Base-by-base conservation (phyloP, 805 yeast genomes). In the Pichia cephalocereana region DNA sequence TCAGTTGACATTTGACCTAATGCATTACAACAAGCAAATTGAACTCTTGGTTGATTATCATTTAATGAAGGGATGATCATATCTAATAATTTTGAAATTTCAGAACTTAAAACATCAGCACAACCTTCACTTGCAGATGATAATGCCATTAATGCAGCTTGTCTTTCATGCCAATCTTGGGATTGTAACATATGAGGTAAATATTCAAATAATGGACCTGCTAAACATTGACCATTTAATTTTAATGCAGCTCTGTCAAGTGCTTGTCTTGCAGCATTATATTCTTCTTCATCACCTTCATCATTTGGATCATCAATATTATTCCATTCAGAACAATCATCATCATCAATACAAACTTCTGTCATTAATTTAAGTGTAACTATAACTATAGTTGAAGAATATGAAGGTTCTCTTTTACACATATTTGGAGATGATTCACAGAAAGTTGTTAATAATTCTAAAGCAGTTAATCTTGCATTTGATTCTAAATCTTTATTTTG, bases 71-170 rank as follows among this genome's bases (percentile, higher is more conserved):
- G 97, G 56, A 88, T 64, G 34, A 93, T 82, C 79, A 91, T 74
- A 57, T 86, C 95, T 55, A 93, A 70, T 42, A 93, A 79, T 59
- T 78, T 80, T 51, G 89, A 86, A 44, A 88, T 84, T 62, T 89
- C 96, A 32, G 77, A 70, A 43, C 86, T 83, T 67, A 93, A 74
- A 14, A 85, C 88, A 55, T 90, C 97, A 44, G 87, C 76, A 68
- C 98, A 91, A 45, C 99, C 99, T 70, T 93, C 99, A 38, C 97
- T 97, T 23, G 96, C 96, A 6, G 96, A 82, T 0, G 97, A 89
- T 28, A 93, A 70, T 0, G 97, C 97, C 98, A 93, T 93, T 48
- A 93, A 70, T 2, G 97, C 96, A 26, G 96, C 99, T 64, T 90
- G 96, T 53, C 96, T 83, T 64, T 89, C 95, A 64, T 95, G 82